Conservation (phyloP, 805 yeast species). For the Groenewaldozyma salmanticensis region DNA sequence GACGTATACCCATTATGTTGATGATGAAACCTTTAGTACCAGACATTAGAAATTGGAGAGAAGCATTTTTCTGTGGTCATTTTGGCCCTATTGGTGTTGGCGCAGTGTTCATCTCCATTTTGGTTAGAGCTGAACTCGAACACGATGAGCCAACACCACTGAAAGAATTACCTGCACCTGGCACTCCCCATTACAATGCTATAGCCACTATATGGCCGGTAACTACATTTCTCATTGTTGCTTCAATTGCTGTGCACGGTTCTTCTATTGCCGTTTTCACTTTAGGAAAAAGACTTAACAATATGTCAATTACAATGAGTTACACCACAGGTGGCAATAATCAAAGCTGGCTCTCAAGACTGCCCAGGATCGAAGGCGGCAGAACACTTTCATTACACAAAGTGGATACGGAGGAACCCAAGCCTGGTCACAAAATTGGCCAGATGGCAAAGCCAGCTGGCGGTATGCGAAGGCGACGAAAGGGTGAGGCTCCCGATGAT, state of each 20-base stretch:
- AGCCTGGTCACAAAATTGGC: constrained; percentile 9
- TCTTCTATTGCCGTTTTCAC: constrained; percentile 75
- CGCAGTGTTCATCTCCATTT: constrained; percentile 73
- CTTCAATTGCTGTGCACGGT: constrained; percentile 85
- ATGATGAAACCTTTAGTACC: constrained; percentile 71
- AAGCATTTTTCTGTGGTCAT: constrained; percentile 88
- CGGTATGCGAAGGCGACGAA: constrained; percentile 16
- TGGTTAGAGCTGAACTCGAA: constrained; percentile 68
- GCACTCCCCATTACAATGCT: constrained; percentile 45
- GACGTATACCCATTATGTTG: constrained; percentile 77
- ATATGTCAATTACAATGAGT: constrained; percentile 88
- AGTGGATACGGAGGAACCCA: constrained; percentile 55
- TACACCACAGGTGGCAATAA: constrained; percentile 64
- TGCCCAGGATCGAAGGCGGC: constrained; percentile 64
- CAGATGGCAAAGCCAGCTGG: constrained; percentile 17
- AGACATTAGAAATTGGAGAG: constrained; percentile 85
- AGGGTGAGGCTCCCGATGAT: constrained; percentile 2
- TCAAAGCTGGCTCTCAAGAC: constrained; percentile 71
- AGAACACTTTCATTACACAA: constrained; percentile 75
- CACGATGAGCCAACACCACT: constrained; percentile 50
- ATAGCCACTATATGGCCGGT: constrained; percentile 73
- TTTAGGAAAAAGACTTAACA: constrained; percentile 77
- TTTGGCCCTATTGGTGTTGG: constrained; percentile 97
- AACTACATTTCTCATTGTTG: constrained; percentile 65
- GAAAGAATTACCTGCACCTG: constrained; percentile 36